Conservation (phyloP, 1,284 basidiomycete genomes). For the Athelia psychrophila region DNA sequence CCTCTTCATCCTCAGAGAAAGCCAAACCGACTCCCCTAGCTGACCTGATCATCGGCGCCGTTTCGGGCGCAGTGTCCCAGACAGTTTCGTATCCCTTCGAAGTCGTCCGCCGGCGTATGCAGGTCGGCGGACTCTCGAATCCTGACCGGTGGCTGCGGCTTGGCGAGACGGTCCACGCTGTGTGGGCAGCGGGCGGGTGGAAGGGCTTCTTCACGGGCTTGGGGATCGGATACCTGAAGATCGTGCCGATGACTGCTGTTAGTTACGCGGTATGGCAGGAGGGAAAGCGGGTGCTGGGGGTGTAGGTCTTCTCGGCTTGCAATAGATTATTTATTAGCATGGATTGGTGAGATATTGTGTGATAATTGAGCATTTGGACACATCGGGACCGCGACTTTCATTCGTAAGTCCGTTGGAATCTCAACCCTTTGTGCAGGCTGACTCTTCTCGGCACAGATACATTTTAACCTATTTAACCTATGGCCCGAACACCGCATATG, state of each 20-base stretch:
- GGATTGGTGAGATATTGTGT: too few species aligned
- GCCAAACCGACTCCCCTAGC: conserved; percentile 42
- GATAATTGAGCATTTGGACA: too few species aligned
- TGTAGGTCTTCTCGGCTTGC: too few species aligned
- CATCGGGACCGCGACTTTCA: too few species aligned
- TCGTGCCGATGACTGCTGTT: conserved; percentile 95
- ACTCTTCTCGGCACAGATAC: too few species aligned
- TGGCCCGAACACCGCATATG: too few species aligned
- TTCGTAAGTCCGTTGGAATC: too few species aligned
- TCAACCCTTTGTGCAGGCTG: too few species aligned
- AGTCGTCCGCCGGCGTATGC: conserved; percentile 91
- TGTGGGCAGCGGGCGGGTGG: conserved; percentile 76
- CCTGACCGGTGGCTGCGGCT: conserved; percentile 80
- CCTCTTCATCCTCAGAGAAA: conserved; percentile 20
- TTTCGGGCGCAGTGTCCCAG: conserved; percentile 89
- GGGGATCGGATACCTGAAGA: conserved; percentile 92
- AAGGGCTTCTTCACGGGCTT: conserved; percentile 94
- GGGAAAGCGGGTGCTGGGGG: conserved; percentile 58
- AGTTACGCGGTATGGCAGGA: conserved; percentile 79
- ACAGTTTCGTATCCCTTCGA: conserved; percentile 97
- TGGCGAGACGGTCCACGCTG: conserved; percentile 69
- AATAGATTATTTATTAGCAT: too few species aligned
- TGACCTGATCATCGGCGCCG: conserved; percentile 81
- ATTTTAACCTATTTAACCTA: too few species aligned
- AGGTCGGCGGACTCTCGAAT: conserved; percentile 85